A percentile compares a stretch with the other conserved stretches of the same genome.
Conservation (phyloP, 805 yeast species). For the Saturnispora silvae region DNA sequence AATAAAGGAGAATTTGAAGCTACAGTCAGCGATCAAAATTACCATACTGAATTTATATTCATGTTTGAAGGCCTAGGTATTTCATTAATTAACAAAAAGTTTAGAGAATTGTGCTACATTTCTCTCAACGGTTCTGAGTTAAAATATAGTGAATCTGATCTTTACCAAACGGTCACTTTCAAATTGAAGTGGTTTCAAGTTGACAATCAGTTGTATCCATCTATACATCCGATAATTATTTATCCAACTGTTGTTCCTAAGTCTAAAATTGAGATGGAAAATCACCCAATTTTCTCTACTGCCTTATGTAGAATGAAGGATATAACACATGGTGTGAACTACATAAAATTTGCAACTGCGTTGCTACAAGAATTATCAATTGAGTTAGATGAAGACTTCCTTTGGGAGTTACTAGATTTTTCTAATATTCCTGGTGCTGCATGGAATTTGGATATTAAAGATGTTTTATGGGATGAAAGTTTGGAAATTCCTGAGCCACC, state of each 20-base stretch:
- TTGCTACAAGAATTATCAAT: conserved; percentile 84
- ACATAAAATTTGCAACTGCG: conserved; percentile 84
- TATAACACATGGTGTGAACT: conserved; percentile 80
- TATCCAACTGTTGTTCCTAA: conserved; percentile 89
- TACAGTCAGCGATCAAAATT: conserved; percentile 41
- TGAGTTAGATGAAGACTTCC: conserved; percentile 89
- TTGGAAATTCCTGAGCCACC: conserved; percentile 65
- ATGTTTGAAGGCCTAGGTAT: conserved; percentile 79
- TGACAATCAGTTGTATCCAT: conserved; percentile 85
- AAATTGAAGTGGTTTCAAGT: conserved; percentile 91
- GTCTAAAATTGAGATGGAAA: conserved; percentile 69
- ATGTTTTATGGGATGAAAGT: conserved; percentile 46
- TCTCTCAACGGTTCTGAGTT: conserved; percentile 74
- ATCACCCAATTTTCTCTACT: conserved; percentile 85
- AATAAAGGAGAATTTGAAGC: conserved; percentile 57
- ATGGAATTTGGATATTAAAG: conserved; percentile 41
- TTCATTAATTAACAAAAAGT: conserved; percentile 61
- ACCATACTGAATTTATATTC: conserved; percentile 42
- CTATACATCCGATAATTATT: conserved; percentile 75
- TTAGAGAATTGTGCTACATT: conserved; percentile 73
- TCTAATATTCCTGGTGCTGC: conserved; percentile 71
- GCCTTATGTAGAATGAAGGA: conserved; percentile 79
- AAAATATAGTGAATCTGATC: conserved; percentile 70
- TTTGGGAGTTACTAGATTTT: conserved; percentile 73
- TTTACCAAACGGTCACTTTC: conserved; percentile 68